A percentile compares a stretch with the other conserved stretches of the same genome.
phyloP scores from a whole-genome alignment of 768 basidiomycete species.

The Leucogyrophana mollusca region DNA sequence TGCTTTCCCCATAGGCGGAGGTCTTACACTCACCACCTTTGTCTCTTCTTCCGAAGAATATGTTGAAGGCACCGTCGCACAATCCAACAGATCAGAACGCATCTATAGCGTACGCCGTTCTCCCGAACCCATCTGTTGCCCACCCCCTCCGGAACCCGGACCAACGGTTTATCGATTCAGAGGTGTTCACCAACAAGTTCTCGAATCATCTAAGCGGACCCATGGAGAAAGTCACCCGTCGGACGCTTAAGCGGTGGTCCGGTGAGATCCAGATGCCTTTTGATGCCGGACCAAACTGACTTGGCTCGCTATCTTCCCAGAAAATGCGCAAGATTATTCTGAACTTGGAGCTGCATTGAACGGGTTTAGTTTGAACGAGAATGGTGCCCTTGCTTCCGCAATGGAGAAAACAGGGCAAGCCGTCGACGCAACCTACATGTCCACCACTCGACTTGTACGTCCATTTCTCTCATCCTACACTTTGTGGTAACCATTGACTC shows the following conservation, averaged over 20 bases:
- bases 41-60: slow-evolving; percentile 91
- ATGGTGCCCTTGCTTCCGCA: slow-evolving; percentile 67
- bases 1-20: slow-evolving; percentile 59
- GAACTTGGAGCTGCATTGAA: slow-evolving; percentile 92
- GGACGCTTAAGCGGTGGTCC: slow-evolving; percentile 92
- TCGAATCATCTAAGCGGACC: slow-evolving; percentile 86
- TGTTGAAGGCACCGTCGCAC: slow-evolving; percentile 92
- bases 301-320: slow-evolving; percentile 33
- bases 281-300: slow-evolving; percentile 5
- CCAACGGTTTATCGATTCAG: slow-evolving; percentile 94
- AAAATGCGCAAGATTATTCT: slow-evolving; percentile 81
- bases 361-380: slow-evolving; percentile 90
- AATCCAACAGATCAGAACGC: slow-evolving; percentile 83
- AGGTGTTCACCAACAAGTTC: slow-evolving; percentile 94
- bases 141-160: slow-evolving; percentile 91
- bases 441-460: slow-evolving; percentile 83
- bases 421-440: slow-evolving; percentile 89
- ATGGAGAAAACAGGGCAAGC: slow-evolving; percentile 98
- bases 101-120: slow-evolving; percentile 72
- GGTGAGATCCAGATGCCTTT: slow-evolving; percentile 49
- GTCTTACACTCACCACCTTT: slow-evolving; percentile 91
- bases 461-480: not conserved
- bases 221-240: slow-evolving; percentile 95
- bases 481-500: not conserved
- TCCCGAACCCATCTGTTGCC: slow-evolving; percentile 87